Evolutionary conservation across 352 stramenopile species (phyloP), one percentile per base, ranked within the genome.

Genomic region (Elongisporangium prolatum): DNA sequence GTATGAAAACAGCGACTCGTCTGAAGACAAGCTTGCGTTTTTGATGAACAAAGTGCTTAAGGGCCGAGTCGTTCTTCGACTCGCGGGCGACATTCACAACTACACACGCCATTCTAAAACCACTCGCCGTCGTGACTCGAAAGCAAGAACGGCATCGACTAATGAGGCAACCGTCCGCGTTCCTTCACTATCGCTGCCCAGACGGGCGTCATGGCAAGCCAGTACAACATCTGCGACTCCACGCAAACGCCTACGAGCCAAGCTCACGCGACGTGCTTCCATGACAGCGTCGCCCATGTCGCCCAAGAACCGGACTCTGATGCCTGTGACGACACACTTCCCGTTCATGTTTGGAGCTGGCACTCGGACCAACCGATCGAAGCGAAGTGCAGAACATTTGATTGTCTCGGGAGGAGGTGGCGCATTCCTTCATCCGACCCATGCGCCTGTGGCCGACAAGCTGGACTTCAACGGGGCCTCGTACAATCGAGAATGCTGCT

Each of bases 41-140:
- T 62, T 95, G 16, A 80, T 93, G n/a, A 70, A 87, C 44, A 79
- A 81, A 7, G 67, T 91, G 21, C 68, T 95, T 0, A 73, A 86
- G n/a, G 84, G 81, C 4, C 77, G 84, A 24, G 83, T 93, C 18
- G 77, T 84, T 10, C 40, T 95, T 9, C 76, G 86, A 8, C 73
- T 98, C 38, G 91, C 93, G 13, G 93, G 93, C 3, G 93, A 98
- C 70, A 84, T 98, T 25, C 93, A 98, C 74, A 96, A 98, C 69
- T 98, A 98, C 70, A 96, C 86, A 52, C 75, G 93, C 0, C 87
- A 98, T 66, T 91, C 93, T 56, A 69, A 11, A 57, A 60, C n/a
- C 67, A 72, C 61, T 76, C 65, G 22, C 70, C 69, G 50, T 64
- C 59, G 9, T 64, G 57, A 44, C 20, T 11, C 50, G 18, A 9